Percentiles rank a stretch among this genome's conserved stretches.
These are phyloP conservation scores for Aquilaria yunnanensis DNA, from an alignment of 345 rosid species.

Conservation along the genomic window DNA sequence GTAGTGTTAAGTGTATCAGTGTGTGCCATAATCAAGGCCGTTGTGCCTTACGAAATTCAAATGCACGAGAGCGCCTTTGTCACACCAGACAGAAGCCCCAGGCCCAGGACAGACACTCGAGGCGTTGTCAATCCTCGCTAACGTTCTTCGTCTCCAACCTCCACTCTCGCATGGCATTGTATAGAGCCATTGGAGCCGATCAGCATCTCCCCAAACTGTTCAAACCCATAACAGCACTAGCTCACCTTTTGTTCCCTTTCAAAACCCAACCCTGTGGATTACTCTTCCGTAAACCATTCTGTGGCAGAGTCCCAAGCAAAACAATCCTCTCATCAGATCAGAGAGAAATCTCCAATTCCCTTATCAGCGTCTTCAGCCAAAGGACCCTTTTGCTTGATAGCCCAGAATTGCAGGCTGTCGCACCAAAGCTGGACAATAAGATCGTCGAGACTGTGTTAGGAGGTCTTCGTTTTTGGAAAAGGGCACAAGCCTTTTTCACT, in stretches of 20 bases:
- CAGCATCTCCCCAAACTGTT: constrained; percentile 16
- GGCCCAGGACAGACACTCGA: no score
- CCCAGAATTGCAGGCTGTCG: constrained; percentile 44
- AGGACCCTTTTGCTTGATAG: constrained; percentile 35
- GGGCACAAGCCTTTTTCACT: constrained; percentile 48
- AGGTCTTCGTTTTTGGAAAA: constrained; percentile 48
- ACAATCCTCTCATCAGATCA: constrained; percentile 23
- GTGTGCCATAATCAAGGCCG: no score
- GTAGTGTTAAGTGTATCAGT: no score
- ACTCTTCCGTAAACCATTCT: constrained; percentile 18
- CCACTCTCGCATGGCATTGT: constrained; percentile 13
- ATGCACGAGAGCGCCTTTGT: no score
- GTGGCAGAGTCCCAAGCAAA: constrained; percentile 14
- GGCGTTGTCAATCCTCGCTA: no score
- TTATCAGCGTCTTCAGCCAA: constrained; percentile 50
- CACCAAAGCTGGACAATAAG: constrained; percentile 46
- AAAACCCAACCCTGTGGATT: constrained; percentile 1
- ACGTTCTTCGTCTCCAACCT: no score
- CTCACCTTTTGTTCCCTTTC: not conserved
- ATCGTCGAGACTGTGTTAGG: constrained; percentile 60
- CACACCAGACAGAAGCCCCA: no score
- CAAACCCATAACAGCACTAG: constrained; percentile 1
- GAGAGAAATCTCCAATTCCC: constrained; percentile 24
- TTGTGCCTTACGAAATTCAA: no score
- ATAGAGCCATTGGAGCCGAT: constrained; percentile 9